phyloP scores from a whole-genome alignment of 2,329 filamentous ascomycete species.

The Huntiella omanensis region DNA sequence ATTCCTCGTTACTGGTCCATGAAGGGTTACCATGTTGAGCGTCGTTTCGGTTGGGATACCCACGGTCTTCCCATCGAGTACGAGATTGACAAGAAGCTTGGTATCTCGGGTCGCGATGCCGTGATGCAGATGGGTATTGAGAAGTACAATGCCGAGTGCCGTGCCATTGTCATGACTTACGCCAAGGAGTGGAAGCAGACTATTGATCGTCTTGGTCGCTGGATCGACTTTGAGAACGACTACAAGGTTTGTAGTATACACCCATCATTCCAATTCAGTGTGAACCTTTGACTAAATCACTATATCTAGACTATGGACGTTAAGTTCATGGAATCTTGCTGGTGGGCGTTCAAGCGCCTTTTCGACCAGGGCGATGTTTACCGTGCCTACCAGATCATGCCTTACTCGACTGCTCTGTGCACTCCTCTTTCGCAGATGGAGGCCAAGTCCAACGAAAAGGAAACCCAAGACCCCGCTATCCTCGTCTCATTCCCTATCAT shows the following conservation, averaged over 20 bases:
- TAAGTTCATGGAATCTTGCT: constrained; percentile 58
- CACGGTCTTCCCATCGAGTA: constrained; percentile 79
- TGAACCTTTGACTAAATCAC: not conserved
- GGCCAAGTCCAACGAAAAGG: constrained; percentile 57
- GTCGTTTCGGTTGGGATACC: constrained; percentile 74
- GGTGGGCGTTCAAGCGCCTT: constrained; percentile 63
- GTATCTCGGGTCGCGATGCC: constrained; percentile 61
- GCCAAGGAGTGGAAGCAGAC: constrained; percentile 63
- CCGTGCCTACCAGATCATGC: constrained; percentile 55
- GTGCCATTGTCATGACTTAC: constrained; percentile 73
- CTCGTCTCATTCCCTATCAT: constrained; percentile 53
- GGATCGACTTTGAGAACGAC: constrained; percentile 66
- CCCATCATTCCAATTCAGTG: not conserved
- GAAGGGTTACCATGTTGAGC: constrained; percentile 72
- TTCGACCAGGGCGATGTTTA: constrained; percentile 56
- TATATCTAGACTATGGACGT: constrained; percentile 46
- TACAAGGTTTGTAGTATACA: constrained; percentile 36
- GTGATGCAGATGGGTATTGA: constrained; percentile 64
- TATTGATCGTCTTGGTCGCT: constrained; percentile 51
- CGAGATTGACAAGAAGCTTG: constrained; percentile 81
- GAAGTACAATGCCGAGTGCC: constrained; percentile 71
- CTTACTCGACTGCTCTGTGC: constrained; percentile 54
- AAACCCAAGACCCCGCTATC: constrained; percentile 54
- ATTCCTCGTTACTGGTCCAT: constrained; percentile 85
- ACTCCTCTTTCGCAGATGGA: constrained; percentile 62